A percentile compares a stretch with the other conserved stretches of the same genome.
phyloP scores from a whole-genome alignment of 108 stramenopile genomes.

The Skeletonema marinoi region DNA sequence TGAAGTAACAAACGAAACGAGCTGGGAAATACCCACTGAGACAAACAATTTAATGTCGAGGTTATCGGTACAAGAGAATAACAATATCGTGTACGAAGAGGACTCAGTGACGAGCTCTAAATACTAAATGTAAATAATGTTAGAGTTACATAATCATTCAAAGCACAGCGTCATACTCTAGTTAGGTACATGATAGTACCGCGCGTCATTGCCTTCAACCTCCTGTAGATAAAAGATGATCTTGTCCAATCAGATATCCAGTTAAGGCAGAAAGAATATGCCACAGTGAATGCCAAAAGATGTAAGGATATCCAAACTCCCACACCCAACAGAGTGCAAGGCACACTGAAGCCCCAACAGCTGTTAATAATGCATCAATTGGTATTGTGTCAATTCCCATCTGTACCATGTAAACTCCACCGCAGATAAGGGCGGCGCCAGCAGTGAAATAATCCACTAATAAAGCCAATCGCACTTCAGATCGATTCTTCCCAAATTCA shows the following conservation, averaged over 20 bases:
- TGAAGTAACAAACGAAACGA: constrained; percentile 62
- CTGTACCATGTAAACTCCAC: constrained; percentile 52
- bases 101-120: neutral
- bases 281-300: constrained; percentile 82
- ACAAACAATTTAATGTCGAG: constrained; percentile 60
- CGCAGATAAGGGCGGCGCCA: constrained; percentile 47
- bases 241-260: constrained; percentile 69
- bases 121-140: neutral
- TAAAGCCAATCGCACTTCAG: constrained; percentile 69
- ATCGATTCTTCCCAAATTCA: constrained; percentile 51
- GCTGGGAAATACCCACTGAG: constrained; percentile 78
- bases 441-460: constrained; percentile 79
- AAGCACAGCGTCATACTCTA: too few relatives aligned
- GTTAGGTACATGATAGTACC: too few relatives aligned
- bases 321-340: constrained; percentile 75
- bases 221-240: constrained; percentile 25
- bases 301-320: constrained; percentile 59
- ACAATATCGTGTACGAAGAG: neutral
- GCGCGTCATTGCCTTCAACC: neutral
- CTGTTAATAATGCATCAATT: constrained; percentile 44
- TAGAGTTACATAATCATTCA: neutral
- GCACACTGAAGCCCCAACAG: constrained; percentile 43
- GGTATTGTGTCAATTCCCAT: constrained; percentile 47
- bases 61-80: neutral
- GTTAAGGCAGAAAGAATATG: constrained; percentile 73